Evolutionary conservation across 176 grass and related monocot species (phyloP).

Genomic region (Puccinellia tenuiflora): DNA sequence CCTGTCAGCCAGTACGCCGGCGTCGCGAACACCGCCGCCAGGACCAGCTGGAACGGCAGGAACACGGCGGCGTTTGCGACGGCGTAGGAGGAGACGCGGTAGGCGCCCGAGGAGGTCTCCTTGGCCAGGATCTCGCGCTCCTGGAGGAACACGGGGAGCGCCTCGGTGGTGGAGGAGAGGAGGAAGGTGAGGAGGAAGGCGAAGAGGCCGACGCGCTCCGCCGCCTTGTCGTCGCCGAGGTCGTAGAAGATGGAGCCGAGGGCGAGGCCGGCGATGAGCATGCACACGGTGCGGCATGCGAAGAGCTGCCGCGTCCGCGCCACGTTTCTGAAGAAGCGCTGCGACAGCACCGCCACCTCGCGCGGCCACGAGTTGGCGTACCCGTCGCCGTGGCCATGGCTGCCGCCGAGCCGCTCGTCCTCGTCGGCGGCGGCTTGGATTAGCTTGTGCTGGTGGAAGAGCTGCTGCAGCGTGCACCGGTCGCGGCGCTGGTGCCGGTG

Average conservation of each 20-base stretch:
- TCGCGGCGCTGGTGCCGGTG: not conserved
- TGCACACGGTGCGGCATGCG: constrained; percentile 55
- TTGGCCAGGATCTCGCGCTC: constrained; percentile 79
- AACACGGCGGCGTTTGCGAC: constrained; percentile 59
- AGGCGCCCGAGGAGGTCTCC: constrained; percentile 63
- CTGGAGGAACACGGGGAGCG: constrained; percentile 56
- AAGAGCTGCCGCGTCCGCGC: constrained; percentile 64
- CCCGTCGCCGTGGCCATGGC: not conserved
- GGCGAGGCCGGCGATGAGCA: constrained; percentile 48
- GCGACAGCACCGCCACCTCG: constrained; percentile 57
- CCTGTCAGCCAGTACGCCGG: constrained; percentile 72
- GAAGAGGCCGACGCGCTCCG: constrained; percentile 63
- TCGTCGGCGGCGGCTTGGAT: not conserved
- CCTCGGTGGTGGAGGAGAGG: constrained; percentile 54
- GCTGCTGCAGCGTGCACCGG: constrained; percentile 70
- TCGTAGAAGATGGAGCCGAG: constrained; percentile 74
- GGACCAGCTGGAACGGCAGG: constrained; percentile 58
- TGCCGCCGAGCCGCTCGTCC: not conserved
- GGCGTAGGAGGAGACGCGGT: constrained; percentile 62
- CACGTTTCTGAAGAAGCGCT: constrained; percentile 67
- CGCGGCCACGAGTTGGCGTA: constrained; percentile 44
- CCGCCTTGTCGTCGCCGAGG: constrained; percentile 50
- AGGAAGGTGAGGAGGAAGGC: constrained; percentile 65
- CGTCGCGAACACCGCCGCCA: constrained; percentile 55
- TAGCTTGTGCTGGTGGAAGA: constrained; percentile 58